Conservation (phyloP, 1,284 basidiomycete genomes). For the Microbotryomycetes sp. region DNA sequence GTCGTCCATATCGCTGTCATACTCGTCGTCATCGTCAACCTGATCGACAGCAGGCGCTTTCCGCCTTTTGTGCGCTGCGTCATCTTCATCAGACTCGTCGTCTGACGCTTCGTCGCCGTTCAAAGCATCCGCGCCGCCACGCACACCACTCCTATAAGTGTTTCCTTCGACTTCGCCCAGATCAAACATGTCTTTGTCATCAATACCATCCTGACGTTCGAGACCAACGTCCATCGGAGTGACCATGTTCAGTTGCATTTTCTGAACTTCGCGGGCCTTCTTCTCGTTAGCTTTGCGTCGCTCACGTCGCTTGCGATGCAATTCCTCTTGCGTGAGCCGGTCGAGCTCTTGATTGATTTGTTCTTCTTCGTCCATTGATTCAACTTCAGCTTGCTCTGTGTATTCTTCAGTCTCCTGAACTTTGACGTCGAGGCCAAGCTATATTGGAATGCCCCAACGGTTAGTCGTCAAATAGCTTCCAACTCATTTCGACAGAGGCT, state of each 20-base stretch:
- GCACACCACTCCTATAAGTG: constrained; percentile 42
- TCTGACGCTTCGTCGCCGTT: constrained; percentile 43
- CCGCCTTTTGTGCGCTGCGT: constrained; percentile 24
- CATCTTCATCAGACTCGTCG: constrained; percentile 46
- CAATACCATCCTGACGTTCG: constrained; percentile 52
- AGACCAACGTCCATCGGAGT: constrained; percentile 92
- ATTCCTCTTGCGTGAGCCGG: constrained; percentile 54
- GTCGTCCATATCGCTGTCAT: constrained; percentile 43
- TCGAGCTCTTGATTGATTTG: constrained; percentile 85
- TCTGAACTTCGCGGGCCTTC: constrained; percentile 77
- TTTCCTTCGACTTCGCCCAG: constrained; percentile 57
- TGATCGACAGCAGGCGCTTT: constrained; percentile 51
- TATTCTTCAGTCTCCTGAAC: constrained; percentile 58
- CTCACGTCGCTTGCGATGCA: constrained; percentile 67
- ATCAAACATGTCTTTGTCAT: constrained; percentile 78
- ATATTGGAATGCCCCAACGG: constrained; percentile 11
- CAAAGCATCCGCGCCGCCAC: constrained; percentile 14
- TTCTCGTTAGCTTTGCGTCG: constrained; percentile 82
- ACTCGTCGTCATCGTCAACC: constrained; percentile 35
- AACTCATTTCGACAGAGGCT: background rate
- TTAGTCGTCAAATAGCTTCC: background rate
- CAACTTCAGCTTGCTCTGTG: constrained; percentile 68
- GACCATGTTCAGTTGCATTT: constrained; percentile 96
- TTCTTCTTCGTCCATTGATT: constrained; percentile 75
- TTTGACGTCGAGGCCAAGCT: constrained; percentile 77